These are phyloP conservation scores for Tilletia horrida DNA, from an alignment of 1,284 basidiomycete species.

Conservation along the genomic window DNA sequence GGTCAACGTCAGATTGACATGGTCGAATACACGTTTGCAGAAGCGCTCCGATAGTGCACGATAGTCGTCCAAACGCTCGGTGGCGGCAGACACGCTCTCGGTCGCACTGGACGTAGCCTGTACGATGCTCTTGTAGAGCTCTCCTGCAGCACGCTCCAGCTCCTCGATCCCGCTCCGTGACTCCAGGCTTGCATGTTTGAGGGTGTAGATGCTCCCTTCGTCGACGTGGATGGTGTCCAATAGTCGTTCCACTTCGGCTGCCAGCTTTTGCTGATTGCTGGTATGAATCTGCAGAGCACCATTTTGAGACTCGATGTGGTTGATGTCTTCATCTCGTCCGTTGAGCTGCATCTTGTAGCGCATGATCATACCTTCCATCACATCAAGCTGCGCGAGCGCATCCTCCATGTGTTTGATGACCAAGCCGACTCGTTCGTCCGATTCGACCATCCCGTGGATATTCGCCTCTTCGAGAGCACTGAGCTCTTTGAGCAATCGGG, in stretches of 20 bases:
- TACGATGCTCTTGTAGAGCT: conserved; percentile 90
- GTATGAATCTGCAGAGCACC: conserved; percentile 95
- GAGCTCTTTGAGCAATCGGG: conserved; percentile 49
- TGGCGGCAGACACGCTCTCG: conserved; percentile 73
- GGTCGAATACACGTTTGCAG: conserved; percentile 83
- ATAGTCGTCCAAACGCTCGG: conserved; percentile 81
- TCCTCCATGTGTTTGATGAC: conserved; percentile 86
- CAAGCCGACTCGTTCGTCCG: conserved; percentile 74
- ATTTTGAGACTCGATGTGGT: conserved; percentile 92
- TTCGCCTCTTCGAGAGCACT: conserved; percentile 64
- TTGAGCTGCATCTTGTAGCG: conserved; percentile 51
- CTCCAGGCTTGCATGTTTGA: conserved; percentile 82
- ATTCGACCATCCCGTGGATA: conserved; percentile 93
- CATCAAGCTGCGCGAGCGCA: conserved; percentile 77
- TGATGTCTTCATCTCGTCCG: conserved; percentile 69
- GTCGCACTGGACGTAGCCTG: conserved; percentile 19
- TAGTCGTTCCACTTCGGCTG: conserved; percentile 45
- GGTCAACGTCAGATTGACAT: conserved; percentile 81
- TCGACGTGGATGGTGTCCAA: conserved; percentile 92
- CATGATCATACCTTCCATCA: conserved; percentile 61
- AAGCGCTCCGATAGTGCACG: conserved; percentile 81
- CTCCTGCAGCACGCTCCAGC: conserved; percentile 76
- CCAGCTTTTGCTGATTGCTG: conserved; percentile 76
- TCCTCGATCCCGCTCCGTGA: conserved; percentile 68
- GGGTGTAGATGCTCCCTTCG: conserved; percentile 67